Evolutionary conservation across 345 rosid species (phyloP).

Genomic region (Luvunga scandens): DNA sequence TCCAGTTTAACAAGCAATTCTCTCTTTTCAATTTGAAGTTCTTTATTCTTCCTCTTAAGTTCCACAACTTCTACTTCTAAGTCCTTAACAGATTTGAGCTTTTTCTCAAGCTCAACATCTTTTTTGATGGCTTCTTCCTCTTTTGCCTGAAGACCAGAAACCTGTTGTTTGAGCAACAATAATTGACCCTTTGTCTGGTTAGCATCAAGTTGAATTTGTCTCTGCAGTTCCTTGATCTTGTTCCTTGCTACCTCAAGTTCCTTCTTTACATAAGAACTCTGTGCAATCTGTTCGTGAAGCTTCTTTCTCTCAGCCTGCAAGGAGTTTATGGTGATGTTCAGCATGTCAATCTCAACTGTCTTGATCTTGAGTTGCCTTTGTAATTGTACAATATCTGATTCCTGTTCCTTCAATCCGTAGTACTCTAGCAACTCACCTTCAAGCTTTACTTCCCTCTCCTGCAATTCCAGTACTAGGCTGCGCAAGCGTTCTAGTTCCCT

Average conservation of each 20-base stretch:
- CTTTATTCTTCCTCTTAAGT: slow-evolving; percentile 88
- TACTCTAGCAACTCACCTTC: slow-evolving; percentile 92
- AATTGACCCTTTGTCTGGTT: slow-evolving; percentile 93
- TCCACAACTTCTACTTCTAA: slow-evolving; percentile 83
- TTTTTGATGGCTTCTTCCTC: slow-evolving; percentile 79
- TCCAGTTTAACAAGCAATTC: slow-evolving; percentile 74
- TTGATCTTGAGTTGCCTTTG: slow-evolving; percentile 93
- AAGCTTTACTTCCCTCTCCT: slow-evolving; percentile 92
- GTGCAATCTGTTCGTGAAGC: slow-evolving; percentile 72
- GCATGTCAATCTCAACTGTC: slow-evolving; percentile 89
- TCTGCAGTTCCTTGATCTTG: slow-evolving; percentile 86
- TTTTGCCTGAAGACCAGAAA: slow-evolving; percentile 71
- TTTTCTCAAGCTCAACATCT: slow-evolving; percentile 67
- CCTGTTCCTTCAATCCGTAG: slow-evolving; percentile 92
- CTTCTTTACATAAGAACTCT: slow-evolving; percentile 48
- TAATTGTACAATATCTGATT: slow-evolving; percentile 64
- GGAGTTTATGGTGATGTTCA: slow-evolving; percentile 81
- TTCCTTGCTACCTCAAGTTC: slow-evolving; percentile 78
- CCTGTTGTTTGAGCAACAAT: slow-evolving; percentile 88
- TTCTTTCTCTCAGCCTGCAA: slow-evolving; percentile 84
- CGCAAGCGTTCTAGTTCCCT: slow-evolving; percentile 75
- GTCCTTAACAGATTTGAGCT: slow-evolving; percentile 66
- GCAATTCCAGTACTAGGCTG: slow-evolving; percentile 67
- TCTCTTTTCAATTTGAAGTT: slow-evolving; percentile 95
- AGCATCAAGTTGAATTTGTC: slow-evolving; percentile 90